These are phyloP conservation scores for Trifolium repens DNA, from an alignment of 306 rosid species.

Conservation along the genomic window DNA sequence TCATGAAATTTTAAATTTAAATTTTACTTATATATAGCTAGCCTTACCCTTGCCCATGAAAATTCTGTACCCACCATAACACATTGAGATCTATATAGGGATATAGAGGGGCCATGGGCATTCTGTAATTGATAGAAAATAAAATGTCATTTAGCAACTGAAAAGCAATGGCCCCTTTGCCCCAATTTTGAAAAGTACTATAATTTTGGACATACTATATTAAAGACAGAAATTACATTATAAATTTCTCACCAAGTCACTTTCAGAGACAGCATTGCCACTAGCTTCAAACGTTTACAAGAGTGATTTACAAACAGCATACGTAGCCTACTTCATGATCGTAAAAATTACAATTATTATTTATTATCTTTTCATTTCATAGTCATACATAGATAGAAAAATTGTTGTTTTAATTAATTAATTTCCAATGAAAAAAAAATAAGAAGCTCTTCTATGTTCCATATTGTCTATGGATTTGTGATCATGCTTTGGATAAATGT, in stretches of 20 bases:
- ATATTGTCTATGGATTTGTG: constrained; percentile 27
- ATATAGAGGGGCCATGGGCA: constrained; percentile 33
- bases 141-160: constrained; percentile 38
- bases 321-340: constrained; percentile 78
- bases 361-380: constrained; percentile 19
- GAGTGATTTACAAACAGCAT: constrained; percentile 59
- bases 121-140: constrained; percentile 36
- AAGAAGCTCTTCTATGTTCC: constrained; percentile 32
- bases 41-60: constrained; percentile 36
- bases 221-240: constrained; percentile 42
- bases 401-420: constrained; percentile 4
- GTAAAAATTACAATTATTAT: constrained; percentile 37
- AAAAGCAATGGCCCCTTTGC: constrained; percentile 54
- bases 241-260: constrained; percentile 46
- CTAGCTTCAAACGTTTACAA: constrained; percentile 47
- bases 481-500: constrained; percentile 17
- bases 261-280: constrained; percentile 49
- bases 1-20: background rate
- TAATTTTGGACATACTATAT: constrained; percentile 53
- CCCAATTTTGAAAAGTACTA: constrained; percentile 54
- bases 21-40: background rate
- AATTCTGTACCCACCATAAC: constrained; percentile 44
- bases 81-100: constrained; percentile 4
- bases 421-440: background rate
- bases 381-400: background rate